Base-by-base conservation (phyloP, 164 flowering plant species). In the Paratinospora sagittata region DNA sequence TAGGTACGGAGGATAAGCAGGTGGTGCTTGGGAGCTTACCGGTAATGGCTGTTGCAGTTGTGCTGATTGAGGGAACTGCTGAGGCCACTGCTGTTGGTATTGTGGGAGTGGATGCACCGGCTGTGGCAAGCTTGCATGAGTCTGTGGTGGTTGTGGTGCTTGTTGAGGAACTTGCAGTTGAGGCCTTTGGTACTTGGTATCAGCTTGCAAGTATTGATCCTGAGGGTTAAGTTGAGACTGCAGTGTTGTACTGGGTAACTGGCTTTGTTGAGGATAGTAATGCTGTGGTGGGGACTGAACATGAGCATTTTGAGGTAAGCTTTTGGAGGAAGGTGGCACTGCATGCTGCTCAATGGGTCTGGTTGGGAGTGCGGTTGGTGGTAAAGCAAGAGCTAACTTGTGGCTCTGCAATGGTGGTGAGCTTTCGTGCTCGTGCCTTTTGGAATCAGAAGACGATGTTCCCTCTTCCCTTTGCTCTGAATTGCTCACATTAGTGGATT, bases 321-420 rank as follows among this genome's bases (percentile, higher is more conserved):
- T 72, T 71, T 83, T 86, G 17, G 90, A 70, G 0, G 78, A 80
- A 0, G 89, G 86, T 9, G 79, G 70, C 65, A 78, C 72, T 21
- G 89, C 75, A 26, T 43, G 92, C 52, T 75, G 86, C 75, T 82
- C 84, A 30, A 75, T 63, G 24, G 83, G 74, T 67, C 81, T 77
- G 60, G 77, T 21, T 23, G 81, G 80, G 14, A 45, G 78, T 11
- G 84, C 65, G 55, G 82, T 74, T 62, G 82, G 87, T 8, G 95
- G 95, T 68, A 91, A 78, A 57, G 90, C 97, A 73, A 94, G 89
- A 79, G 97, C 96, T 63, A 94, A 78, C 61, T 89, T 93, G 82
- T 85, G 94, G 62, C 82, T 86, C 47, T 79, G 84, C 26, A 73
- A 27, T 16, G 88, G 91, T 37, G 92, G 64, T 8, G 82, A 12